These are phyloP conservation scores for Fusarium sororula DNA, from an alignment of 2,329 filamentous ascomycete genomes.

Conservation along the genomic window DNA sequence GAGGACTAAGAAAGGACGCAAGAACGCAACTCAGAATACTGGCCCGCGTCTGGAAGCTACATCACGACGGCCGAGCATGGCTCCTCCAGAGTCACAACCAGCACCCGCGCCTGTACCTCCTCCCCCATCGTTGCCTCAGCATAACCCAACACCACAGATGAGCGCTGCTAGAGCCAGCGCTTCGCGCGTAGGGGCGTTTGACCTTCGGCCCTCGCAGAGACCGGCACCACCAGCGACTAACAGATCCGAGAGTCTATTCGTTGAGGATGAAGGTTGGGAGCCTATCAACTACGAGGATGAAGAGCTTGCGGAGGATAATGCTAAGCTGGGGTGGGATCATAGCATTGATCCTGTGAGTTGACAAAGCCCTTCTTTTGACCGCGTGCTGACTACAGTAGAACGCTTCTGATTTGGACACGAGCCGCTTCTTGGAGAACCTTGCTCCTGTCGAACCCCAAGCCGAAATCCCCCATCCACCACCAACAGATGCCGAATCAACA, in stretches of 20 bases:
- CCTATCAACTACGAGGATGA: conserved; percentile 69
- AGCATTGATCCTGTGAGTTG: conserved; percentile 68
- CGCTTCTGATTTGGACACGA: conserved; percentile 55
- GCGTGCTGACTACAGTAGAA: conserved; percentile 52
- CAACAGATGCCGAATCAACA: conserved; percentile 43
- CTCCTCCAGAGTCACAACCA: conserved; percentile 47
- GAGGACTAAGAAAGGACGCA: conserved; percentile 59
- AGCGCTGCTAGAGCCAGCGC: conserved; percentile 48
- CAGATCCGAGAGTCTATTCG: conserved; percentile 74
- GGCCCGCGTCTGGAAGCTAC: conserved; percentile 59
- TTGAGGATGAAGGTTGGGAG: conserved; percentile 82
- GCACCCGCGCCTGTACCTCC: conserved; percentile 36
- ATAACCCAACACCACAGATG: conserved; percentile 47
- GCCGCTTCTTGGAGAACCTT: conserved; percentile 47
- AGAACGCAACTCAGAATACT: conserved; percentile 46
- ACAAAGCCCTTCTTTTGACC: not conserved
- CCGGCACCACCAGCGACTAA: conserved; percentile 65
- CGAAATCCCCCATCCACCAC: conserved; percentile 27
- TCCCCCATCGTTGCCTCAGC: conserved; percentile 41
- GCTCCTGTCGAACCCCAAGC: conserved; percentile 12
- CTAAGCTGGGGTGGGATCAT: conserved; percentile 78
- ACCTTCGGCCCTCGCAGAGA: conserved; percentile 63
- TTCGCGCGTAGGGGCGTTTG: conserved; percentile 50
- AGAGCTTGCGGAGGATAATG: conserved; percentile 68
- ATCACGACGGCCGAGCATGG: conserved; percentile 55